Conservation (phyloP, 257 asterid species). For the Anisodus acutangulus region DNA sequence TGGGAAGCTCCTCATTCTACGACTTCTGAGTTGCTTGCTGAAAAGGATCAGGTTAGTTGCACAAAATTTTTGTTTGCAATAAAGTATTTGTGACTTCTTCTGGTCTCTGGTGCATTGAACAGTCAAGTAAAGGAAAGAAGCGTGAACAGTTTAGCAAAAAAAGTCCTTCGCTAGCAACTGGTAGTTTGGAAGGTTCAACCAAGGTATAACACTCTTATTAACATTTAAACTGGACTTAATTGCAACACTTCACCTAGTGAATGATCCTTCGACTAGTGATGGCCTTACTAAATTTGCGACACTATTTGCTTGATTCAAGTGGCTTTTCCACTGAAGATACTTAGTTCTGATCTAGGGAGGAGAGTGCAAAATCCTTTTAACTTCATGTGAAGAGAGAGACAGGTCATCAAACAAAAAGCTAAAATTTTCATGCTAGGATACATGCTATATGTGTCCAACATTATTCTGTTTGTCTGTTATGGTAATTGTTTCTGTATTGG, state of each 20-base stretch:
- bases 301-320: not conserved
- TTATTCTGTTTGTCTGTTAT: conserved; percentile 7
- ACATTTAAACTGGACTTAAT: not conserved
- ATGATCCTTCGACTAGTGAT: not conserved
- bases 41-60: conserved; percentile 71
- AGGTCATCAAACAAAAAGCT: not conserved
- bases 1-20: conserved; percentile 82
- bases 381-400: not conserved
- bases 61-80: not conserved
- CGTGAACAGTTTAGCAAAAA: conserved; percentile 61
- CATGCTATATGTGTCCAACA: not conserved
- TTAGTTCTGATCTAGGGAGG: conserved; percentile 5
- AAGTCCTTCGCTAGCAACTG: conserved; percentile 50
- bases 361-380: not conserved
- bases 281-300: not conserved
- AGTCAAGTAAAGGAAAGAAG: conserved; percentile 66
- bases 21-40: conserved; percentile 70
- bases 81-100: not conserved
- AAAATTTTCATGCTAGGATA: not conserved
- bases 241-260: not conserved
- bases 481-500: not conserved
- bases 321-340: conserved; percentile 1
- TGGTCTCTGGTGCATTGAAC: conserved; percentile 27
- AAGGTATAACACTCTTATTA: conserved; percentile 54
- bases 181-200: conserved; percentile 59